Conservation (phyloP, 2,329 filamentous ascomycete species). For the Periconia digitata region DNA sequence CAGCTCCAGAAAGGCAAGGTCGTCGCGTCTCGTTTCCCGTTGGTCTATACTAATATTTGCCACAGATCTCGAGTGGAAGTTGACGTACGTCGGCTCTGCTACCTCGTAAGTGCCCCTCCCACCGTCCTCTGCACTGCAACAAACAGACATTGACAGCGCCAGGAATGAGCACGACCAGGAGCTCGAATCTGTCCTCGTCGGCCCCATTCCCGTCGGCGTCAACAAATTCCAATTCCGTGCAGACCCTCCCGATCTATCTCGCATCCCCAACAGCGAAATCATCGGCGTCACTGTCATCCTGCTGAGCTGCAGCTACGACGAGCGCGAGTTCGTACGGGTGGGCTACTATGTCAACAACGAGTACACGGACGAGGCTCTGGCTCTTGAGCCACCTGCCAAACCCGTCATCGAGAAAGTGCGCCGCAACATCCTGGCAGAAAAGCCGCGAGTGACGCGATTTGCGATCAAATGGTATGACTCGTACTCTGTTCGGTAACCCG, state of each 20-base stretch:
- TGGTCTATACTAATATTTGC: conserved; percentile 16
- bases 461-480: conserved; percentile 90
- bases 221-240: conserved; percentile 99
- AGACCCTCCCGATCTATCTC: conserved; percentile 83
- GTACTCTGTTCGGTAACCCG: conserved; percentile 2
- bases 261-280: conserved; percentile 93
- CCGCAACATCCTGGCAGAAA: conserved; percentile 92
- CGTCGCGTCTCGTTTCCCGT: background rate
- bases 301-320: conserved; percentile 93
- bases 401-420: conserved; percentile 89
- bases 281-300: conserved; percentile 96
- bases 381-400: conserved; percentile 85
- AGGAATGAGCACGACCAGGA: conserved; percentile 98
- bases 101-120: conserved; percentile 72
- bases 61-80: conserved; percentile 96
- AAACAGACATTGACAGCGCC: conserved; percentile 7
- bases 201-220: conserved; percentile 94
- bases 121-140: conserved; percentile 4
- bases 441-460: conserved; percentile 95
- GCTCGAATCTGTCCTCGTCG: conserved; percentile 93
- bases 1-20: conserved; percentile 80
- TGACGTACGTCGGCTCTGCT: conserved; percentile 97
- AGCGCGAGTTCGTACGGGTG: conserved; percentile 93
- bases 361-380: conserved; percentile 89
- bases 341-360: conserved; percentile 99